Evolutionary conservation across 345 rosid genomes (phyloP).

Genomic region (Erodium maritimum): DNA sequence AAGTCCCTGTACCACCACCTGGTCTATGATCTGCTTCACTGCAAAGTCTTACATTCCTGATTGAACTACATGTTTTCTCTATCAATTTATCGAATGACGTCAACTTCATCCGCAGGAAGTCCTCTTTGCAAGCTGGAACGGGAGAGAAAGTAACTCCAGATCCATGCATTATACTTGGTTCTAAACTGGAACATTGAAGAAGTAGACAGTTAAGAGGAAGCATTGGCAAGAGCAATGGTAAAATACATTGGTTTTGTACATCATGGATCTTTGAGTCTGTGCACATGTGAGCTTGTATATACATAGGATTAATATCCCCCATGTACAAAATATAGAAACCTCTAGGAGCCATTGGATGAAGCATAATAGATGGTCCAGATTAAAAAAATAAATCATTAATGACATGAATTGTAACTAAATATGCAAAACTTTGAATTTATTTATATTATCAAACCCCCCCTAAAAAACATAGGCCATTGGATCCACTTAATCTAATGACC

Average conservation of each 20-base stretch:
- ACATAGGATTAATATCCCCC: too few relatives aligned
- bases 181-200: constrained; percentile 17
- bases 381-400: too few relatives aligned
- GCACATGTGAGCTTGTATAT: neutral
- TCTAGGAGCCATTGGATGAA: too few relatives aligned
- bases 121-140: constrained; percentile 83
- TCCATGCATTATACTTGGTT: constrained; percentile 26
- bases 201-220: neutral
- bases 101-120: constrained; percentile 70
- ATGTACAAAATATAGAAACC: too few relatives aligned
- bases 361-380: too few relatives aligned
- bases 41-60: constrained; percentile 81
- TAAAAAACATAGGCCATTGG: too few relatives aligned
- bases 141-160: constrained; percentile 56
- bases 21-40: constrained; percentile 73
- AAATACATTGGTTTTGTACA: neutral
- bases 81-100: constrained; percentile 91
- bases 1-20: constrained; percentile 57
- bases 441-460: too few relatives aligned
- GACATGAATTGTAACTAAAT: too few relatives aligned
- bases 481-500: too few relatives aligned
- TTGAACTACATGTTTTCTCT: constrained; percentile 71
- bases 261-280: neutral
- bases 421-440: too few relatives aligned
- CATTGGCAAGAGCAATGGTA: neutral